Evolutionary conservation across 2,329 filamentous ascomycete species (phyloP), one percentile per base, ranked within the genome.

Genomic region (Leptodontidium sp.): DNA sequence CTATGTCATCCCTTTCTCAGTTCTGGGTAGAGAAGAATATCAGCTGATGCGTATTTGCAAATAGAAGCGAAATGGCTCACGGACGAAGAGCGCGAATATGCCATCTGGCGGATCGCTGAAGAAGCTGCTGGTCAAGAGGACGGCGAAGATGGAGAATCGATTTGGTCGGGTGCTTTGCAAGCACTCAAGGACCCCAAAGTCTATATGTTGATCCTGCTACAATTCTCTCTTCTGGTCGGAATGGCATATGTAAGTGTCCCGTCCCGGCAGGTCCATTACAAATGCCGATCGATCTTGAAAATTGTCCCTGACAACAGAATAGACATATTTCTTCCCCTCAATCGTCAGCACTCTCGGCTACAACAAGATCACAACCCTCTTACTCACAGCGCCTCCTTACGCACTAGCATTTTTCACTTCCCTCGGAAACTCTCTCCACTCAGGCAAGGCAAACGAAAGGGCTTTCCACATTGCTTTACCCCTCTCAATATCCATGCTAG

Each of bases 71-170:
- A 77, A 9, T 84, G 83, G 74, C 79, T 85, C 49, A 82, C 78
- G 0, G 76, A 79, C 1, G 79, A 82, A 43, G 81, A 84, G 65
- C 79, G 81, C 24, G 77, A 80, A 12, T 75, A 82, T 14, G 81
- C 81, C 2, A 80, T 82, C 17, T 89, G 86, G 86, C 79, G 88
- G 7, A 78, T 90, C 1, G 84, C 88, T 1, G 40, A 55, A 6
- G 58, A 61, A 21, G 65, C 52, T 47, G 58, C 58, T 15, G 65
- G 65, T 4, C 52, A 57, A 15, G 63, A 45, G 26, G 63, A 65
- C n/a, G 58, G 58, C 14, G 63, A 65, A 58, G 63, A 65, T n/a
- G 63, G 35, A 29, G n/a, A 43, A 12, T 43, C 35, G 21, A 55
- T 65, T 21, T 65, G 63, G 63, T 17, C 6, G 26, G 58, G 58